Evolutionary conservation across 1,139 yeast species (phyloP).

Genomic region (Debaryomyces udenii): DNA sequence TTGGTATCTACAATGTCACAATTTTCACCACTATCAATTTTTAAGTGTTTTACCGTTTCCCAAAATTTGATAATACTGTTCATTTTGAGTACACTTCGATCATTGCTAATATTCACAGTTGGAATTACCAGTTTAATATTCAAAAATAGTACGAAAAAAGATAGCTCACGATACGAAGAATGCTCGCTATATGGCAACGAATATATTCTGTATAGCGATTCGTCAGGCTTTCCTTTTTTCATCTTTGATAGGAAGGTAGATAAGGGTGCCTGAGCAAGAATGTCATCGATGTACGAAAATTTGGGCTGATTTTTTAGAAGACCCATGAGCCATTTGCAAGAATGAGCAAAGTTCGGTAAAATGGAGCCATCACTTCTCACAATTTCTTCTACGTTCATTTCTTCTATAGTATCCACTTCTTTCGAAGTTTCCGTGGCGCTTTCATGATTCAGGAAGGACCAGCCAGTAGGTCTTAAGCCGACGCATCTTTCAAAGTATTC

Average conservation of each 20-base stretch:
- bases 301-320: constrained; percentile 10
- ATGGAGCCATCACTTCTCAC: constrained; percentile 8
- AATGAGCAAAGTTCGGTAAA: background rate
- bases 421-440: background rate
- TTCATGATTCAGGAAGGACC: constrained; percentile 56
- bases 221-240: constrained; percentile 28
- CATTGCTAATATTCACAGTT: constrained; percentile 66
- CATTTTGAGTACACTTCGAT: constrained; percentile 41
- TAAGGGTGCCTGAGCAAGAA: constrained; percentile 36
- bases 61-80: constrained; percentile 50
- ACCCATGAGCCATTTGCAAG: constrained; percentile 1
- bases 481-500: constrained; percentile 57
- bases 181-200: constrained; percentile 91
- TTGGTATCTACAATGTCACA: background rate
- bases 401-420: constrained; percentile 3
- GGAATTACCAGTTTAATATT: constrained; percentile 64
- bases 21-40: background rate
- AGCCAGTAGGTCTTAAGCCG: constrained; percentile 83
- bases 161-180: constrained; percentile 81
- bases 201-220: constrained; percentile 48
- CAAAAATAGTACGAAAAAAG: constrained; percentile 60
- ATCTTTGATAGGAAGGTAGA: constrained; percentile 15
- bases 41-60: constrained; percentile 30
- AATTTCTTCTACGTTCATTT: constrained; percentile 9
- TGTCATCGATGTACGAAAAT: constrained; percentile 31